These are phyloP conservation scores for Magnolia sinica DNA, from an alignment of 164 flowering plant genomes.

Conservation along the genomic window DNA sequence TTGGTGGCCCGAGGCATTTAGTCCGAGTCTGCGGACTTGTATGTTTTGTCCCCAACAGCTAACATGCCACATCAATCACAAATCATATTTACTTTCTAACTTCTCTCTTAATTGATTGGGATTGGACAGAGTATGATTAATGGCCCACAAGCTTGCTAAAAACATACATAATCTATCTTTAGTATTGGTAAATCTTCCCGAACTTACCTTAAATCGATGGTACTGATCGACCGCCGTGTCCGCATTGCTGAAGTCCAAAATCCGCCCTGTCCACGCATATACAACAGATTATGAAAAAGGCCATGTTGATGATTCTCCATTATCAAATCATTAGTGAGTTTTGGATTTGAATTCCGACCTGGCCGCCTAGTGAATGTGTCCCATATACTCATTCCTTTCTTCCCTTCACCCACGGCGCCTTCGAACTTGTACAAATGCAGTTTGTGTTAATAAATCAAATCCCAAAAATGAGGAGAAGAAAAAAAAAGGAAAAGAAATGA, in stretches of 20 bases:
- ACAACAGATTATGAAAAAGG: neutral
- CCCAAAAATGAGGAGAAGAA: neutral
- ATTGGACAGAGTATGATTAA: no score
- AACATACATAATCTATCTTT: neutral
- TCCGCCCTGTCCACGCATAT: slow-evolving; percentile 42
- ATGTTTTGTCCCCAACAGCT: no score
- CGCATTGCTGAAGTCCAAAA: slow-evolving; percentile 86
- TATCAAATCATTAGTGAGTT: neutral
- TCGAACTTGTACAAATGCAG: slow-evolving; percentile 44
- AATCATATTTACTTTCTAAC: neutral
- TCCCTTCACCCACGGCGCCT: slow-evolving; percentile 84
- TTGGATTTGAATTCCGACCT: slow-evolving; percentile 26
- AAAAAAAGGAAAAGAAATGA: neutral
- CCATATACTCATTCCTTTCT: slow-evolving; percentile 80
- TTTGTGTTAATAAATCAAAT: neutral
- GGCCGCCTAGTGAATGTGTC: slow-evolving; percentile 62
- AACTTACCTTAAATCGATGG: slow-evolving; percentile 66
- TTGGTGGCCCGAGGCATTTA: no score
- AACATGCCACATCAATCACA: neutral
- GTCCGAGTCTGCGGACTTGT: no score
- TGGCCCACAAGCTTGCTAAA: neutral
- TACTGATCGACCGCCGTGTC: slow-evolving; percentile 82
- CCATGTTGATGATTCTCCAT: neutral
- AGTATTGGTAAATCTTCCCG: no score
- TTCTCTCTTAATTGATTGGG: no score